Percentiles rank a stretch among this genome's conserved stretches.
Conservation (phyloP, 1,139 yeast genomes). For the Hemisphaericaspora lyxosophila region DNA sequence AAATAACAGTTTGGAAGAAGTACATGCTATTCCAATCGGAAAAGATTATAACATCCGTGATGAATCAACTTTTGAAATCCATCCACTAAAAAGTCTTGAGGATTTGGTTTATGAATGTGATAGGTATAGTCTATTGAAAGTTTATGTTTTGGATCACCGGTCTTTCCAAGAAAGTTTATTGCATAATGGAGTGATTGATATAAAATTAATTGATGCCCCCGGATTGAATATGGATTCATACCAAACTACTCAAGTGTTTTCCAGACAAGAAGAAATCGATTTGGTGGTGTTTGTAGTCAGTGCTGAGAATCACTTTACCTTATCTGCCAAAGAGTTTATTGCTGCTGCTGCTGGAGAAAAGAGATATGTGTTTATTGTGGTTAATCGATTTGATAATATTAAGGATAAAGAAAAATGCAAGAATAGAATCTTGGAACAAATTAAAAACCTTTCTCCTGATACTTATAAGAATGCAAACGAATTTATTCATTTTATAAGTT, state of each 20-base stretch:
- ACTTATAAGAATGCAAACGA: constrained; percentile 83
- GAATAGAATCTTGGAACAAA: constrained; percentile 76
- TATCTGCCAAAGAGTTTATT: constrained; percentile 92
- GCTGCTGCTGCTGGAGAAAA: constrained; percentile 90
- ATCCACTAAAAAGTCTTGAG: constrained; percentile 56
- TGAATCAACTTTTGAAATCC: constrained; percentile 62
- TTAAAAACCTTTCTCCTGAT: constrained; percentile 85
- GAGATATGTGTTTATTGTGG: constrained; percentile 88
- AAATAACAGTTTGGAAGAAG: constrained; percentile 78
- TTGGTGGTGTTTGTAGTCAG: constrained; percentile 93
- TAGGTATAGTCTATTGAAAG: constrained; percentile 68
- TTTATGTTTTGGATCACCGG: constrained; percentile 78
- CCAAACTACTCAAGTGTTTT: constrained; percentile 92
- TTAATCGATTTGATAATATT: constrained; percentile 86
- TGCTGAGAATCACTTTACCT: constrained; percentile 93
- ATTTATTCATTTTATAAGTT: constrained; percentile 92
- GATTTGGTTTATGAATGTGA: constrained; percentile 75
- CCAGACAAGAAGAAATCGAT: constrained; percentile 97
- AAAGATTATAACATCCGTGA: constrained; percentile 57
- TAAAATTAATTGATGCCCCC: constrained; percentile 93
- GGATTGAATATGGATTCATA: constrained; percentile 92
- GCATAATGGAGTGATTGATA: constrained; percentile 89
- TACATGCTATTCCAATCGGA: constrained; percentile 83
- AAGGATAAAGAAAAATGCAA: constrained; percentile 77
- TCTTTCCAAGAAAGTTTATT: constrained; percentile 69